These are phyloP conservation scores for Aspergillus pseudoviridinutans DNA, from an alignment of 2,329 filamentous ascomycete genomes.

Conservation along the genomic window DNA sequence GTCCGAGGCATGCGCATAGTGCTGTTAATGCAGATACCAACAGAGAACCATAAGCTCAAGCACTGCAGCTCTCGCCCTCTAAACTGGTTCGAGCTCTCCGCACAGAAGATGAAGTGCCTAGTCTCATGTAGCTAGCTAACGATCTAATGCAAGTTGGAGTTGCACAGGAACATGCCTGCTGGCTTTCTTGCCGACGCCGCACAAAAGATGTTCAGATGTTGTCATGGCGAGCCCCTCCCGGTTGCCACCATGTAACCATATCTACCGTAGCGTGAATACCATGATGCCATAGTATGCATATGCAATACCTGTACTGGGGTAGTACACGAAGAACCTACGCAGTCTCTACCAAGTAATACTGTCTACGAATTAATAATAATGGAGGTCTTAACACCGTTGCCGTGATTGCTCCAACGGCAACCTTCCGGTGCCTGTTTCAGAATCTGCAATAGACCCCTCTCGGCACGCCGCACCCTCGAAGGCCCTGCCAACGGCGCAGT, in stretches of 20 bases:
- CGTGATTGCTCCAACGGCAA: not conserved
- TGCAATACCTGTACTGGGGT: not conserved
- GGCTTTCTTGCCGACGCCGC: not conserved
- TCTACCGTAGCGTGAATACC: not conserved
- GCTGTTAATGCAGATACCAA: too few species aligned
- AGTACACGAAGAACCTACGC: not conserved
- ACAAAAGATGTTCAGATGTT: not conserved
- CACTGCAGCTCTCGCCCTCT: not conserved
- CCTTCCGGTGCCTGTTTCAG: slow-evolving; percentile 10
- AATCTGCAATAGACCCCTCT: slow-evolving; percentile 11
- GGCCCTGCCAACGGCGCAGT: not conserved
- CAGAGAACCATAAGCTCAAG: not conserved
- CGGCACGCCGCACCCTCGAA: not conserved
- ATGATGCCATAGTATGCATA: not conserved
- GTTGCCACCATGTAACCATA: not conserved
- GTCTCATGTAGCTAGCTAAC: not conserved
- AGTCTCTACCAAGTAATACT: not conserved
- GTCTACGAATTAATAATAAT: not conserved
- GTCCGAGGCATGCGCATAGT: not conserved
- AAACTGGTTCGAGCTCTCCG: not conserved
- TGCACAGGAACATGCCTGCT: not conserved
- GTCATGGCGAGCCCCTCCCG: not conserved
- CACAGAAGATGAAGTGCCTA: not conserved
- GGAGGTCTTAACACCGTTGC: not conserved
- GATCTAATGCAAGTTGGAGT: not conserved